These are phyloP conservation scores for Lyophyllum shimeji DNA, from an alignment of 768 basidiomycete species.

Conservation along the genomic window DNA sequence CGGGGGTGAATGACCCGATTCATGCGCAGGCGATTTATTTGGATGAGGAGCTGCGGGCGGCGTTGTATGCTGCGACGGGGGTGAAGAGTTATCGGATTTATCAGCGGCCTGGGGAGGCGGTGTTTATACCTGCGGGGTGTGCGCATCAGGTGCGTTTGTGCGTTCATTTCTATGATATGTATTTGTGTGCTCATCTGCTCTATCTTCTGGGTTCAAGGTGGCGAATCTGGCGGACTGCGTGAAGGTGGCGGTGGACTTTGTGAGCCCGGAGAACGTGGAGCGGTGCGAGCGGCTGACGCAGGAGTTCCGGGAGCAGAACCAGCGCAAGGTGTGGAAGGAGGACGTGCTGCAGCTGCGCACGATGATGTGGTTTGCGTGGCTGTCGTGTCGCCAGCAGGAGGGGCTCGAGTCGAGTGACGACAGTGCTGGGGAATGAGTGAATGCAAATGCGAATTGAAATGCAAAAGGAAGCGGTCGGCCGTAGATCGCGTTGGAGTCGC, in stretches of 20 bases:
- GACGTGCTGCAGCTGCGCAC: slow-evolving; percentile 89
- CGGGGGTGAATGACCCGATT: slow-evolving; percentile 68
- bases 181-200: too few species aligned
- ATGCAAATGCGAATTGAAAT: too few species aligned
- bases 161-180: background rate
- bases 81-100: slow-evolving; percentile 84
- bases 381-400: slow-evolving; percentile 55
- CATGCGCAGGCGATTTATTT: slow-evolving; percentile 90
- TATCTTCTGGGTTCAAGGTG: too few species aligned
- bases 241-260: slow-evolving; percentile 94
- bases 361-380: slow-evolving; percentile 95
- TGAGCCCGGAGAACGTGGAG: slow-evolving; percentile 88
- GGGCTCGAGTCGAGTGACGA: background rate
- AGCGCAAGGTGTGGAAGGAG: slow-evolving; percentile 87
- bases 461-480: background rate
- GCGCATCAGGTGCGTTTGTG: slow-evolving; percentile 71
- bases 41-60: slow-evolving; percentile 62
- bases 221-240: slow-evolving; percentile 93
- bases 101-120: slow-evolving; percentile 89
- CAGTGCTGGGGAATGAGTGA: background rate
- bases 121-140: slow-evolving; percentile 94
- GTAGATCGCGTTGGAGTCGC: background rate
- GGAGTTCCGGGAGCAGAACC: slow-evolving; percentile 91
- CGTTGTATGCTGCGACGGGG: slow-evolving; percentile 63
- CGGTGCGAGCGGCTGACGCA: slow-evolving; percentile 83